These are phyloP conservation scores for Erythrophleum fordii DNA, from an alignment of 306 rosid species.

Conservation along the genomic window DNA sequence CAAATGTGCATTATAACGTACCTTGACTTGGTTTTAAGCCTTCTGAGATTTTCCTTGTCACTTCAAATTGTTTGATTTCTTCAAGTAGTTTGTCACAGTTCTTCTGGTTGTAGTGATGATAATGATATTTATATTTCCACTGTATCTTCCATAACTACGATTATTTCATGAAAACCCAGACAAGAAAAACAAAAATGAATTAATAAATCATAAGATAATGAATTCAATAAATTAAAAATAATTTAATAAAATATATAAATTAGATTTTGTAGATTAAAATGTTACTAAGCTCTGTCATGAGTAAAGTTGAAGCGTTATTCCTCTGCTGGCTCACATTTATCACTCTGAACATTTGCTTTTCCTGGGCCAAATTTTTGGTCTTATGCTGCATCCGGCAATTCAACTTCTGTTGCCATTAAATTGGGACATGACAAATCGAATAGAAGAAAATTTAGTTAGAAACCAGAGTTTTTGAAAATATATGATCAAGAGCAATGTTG, in stretches of 20 bases:
- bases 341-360: constrained; percentile 27
- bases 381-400: constrained; percentile 33
- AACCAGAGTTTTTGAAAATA: background rate
- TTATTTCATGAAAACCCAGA: background rate
- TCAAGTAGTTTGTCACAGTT: background rate
- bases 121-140: background rate
- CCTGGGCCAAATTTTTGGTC: constrained; percentile 22
- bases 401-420: constrained; percentile 27
- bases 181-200: background rate
- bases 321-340: background rate
- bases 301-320: constrained; percentile 19
- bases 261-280: background rate
- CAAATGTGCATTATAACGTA: background rate
- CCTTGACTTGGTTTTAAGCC: constrained; percentile 30
- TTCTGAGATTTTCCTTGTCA: background rate
- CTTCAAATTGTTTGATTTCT: constrained; percentile 24
- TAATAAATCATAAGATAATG: background rate
- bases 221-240: background rate
- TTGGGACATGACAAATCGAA: background rate
- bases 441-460: background rate
- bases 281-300: background rate
- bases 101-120: background rate
- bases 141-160: background rate
- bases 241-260: background rate
- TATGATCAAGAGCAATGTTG: background rate